These are phyloP conservation scores for Hyphochytrium catenoides DNA, from an alignment of 352 stramenopile species.

Conservation along the genomic window DNA sequence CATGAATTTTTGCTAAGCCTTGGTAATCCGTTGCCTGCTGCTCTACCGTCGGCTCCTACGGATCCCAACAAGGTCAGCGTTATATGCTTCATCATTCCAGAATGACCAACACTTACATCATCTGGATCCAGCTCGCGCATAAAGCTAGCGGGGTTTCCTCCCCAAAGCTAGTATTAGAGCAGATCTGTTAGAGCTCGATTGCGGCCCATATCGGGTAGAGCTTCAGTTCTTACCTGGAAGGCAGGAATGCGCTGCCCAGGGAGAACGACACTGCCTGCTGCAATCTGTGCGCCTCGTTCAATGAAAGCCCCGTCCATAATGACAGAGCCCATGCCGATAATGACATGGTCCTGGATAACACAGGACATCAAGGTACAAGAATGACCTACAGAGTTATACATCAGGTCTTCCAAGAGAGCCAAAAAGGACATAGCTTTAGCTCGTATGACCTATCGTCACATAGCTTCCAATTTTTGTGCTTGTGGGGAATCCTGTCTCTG, in stretches of 20 bases:
- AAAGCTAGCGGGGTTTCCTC: slow-evolving; percentile 85
- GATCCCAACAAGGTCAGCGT: too few relatives aligned
- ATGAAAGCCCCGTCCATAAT: slow-evolving; percentile 74
- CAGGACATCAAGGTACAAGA: slow-evolving; percentile 84
- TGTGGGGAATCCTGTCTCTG: slow-evolving; percentile 35
- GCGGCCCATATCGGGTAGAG: neutral
- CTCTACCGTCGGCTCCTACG: too few relatives aligned
- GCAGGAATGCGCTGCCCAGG: slow-evolving; percentile 57
- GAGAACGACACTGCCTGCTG: slow-evolving; percentile 77
- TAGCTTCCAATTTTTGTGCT: slow-evolving; percentile 80
- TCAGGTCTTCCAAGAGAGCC: neutral
- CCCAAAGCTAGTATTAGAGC: slow-evolving; percentile 42
- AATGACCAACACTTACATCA: slow-evolving; percentile 62
- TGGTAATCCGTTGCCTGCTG: slow-evolving; percentile 61
- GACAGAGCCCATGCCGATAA: slow-evolving; percentile 88
- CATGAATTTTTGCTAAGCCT: slow-evolving; percentile 51
- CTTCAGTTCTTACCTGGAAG: slow-evolving; percentile 41
- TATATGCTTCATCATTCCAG: too few relatives aligned
- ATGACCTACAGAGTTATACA: slow-evolving; percentile 20
- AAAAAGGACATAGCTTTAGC: neutral
- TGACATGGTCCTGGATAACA: slow-evolving; percentile 80
- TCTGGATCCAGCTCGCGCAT: slow-evolving; percentile 73
- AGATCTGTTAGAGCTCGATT: neutral
- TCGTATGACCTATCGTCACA: slow-evolving; percentile 58
- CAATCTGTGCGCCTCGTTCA: slow-evolving; percentile 79